These are phyloP conservation scores for Staphylotrichum longicolle DNA, from an alignment of 495 filamentous ascomycete species.

Conservation along the genomic window DNA sequence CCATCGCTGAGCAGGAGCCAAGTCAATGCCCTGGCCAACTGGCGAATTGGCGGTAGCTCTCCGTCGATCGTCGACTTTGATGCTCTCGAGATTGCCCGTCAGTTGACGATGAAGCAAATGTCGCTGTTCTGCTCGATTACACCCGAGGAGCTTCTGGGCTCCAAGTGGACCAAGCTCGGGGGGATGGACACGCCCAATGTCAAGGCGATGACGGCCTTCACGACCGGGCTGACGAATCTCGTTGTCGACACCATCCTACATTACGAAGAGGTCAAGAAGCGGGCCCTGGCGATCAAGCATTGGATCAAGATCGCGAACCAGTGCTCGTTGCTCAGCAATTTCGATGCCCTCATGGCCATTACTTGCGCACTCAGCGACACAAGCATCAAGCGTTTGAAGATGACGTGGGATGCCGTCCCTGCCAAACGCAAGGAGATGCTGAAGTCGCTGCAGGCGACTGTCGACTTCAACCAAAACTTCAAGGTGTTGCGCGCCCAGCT, in stretches of 20 bases:
- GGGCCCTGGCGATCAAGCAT: conserved; percentile 89
- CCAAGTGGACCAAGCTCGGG: conserved; percentile 86
- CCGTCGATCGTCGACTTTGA: conserved; percentile 91
- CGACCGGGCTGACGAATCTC: conserved; percentile 85
- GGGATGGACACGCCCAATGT: conserved; percentile 84
- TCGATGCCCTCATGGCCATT: conserved; percentile 94
- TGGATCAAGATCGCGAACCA: conserved; percentile 95
- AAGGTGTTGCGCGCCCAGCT: conserved; percentile 84
- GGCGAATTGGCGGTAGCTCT: conserved; percentile 65
- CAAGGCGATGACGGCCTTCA: conserved; percentile 87
- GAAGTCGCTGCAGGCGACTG: conserved; percentile 71
- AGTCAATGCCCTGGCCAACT: conserved; percentile 64
- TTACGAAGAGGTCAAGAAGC: conserved; percentile 83
- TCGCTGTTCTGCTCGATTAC: conserved; percentile 88
- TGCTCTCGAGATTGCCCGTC: conserved; percentile 84
- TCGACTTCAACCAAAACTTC: conserved; percentile 89
- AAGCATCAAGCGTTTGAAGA: conserved; percentile 84
- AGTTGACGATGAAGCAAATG: conserved; percentile 92
- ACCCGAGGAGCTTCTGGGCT: conserved; percentile 89
- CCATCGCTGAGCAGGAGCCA: conserved; percentile 75
- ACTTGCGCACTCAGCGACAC: conserved; percentile 90
- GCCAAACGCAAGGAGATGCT: conserved; percentile 78
- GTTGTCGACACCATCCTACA: conserved; percentile 95
- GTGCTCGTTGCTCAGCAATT: conserved; percentile 89
- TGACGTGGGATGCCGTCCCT: conserved; percentile 90